phyloP scores from a whole-genome alignment of 1,284 basidiomycete genomes.

The Lentinula novae-zelandiae region DNA sequence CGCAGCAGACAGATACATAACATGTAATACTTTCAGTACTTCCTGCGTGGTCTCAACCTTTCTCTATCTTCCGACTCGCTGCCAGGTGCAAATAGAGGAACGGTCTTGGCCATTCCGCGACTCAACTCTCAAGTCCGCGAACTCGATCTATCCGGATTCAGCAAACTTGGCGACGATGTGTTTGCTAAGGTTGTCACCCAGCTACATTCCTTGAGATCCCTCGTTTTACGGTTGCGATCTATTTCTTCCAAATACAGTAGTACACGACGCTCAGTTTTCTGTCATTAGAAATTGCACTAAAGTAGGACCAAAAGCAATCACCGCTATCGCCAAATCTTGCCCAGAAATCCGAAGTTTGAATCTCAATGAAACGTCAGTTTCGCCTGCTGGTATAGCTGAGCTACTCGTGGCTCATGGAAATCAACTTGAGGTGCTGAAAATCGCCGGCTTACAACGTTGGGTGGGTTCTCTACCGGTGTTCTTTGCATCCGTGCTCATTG shows the following conservation, averaged over 20 bases:
- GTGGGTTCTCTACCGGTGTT: conserved; percentile 24
- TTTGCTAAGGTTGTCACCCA: conserved; percentile 47
- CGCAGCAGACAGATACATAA: background rate
- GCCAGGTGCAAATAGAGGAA: conserved; percentile 48
- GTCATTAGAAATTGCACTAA: conserved; percentile 52
- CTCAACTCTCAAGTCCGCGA: conserved; percentile 38
- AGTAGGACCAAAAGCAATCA: conserved; percentile 46
- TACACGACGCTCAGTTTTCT: background rate
- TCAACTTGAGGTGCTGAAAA: conserved; percentile 52
- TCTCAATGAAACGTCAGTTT: conserved; percentile 56
- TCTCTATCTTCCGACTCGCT: conserved; percentile 42
- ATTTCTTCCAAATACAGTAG: conserved; percentile 1
- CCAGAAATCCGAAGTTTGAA: conserved; percentile 45
- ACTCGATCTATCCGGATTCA: conserved; percentile 48
- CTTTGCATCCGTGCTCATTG: conserved; percentile 1
- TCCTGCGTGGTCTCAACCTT: conserved; percentile 53
- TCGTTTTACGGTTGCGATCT: conserved; percentile 49
- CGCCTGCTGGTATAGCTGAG: conserved; percentile 43
- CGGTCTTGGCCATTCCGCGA: conserved; percentile 42
- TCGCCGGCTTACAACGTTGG: conserved; percentile 60
- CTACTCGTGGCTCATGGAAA: conserved; percentile 37
- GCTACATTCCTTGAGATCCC: conserved; percentile 39
- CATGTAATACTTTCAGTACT: conserved; percentile 36
- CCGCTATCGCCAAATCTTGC: conserved; percentile 41
- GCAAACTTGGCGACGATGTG: conserved; percentile 45